These are phyloP conservation scores for Aspergillus piperis DNA, from an alignment of 2,329 filamentous ascomycete species.

Conservation along the genomic window DNA sequence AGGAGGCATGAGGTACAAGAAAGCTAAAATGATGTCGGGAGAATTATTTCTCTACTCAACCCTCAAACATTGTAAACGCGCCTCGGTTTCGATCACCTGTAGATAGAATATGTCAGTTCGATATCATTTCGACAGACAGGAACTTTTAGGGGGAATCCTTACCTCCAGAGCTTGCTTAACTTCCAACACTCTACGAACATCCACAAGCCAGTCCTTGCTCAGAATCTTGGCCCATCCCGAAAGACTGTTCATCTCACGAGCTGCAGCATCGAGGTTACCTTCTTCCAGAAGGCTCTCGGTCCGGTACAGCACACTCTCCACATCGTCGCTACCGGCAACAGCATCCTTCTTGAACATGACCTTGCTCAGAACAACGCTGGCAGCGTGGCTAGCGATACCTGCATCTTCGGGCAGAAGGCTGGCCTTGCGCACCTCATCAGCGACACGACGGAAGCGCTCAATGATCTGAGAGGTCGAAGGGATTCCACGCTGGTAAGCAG, in stretches of 20 bases:
- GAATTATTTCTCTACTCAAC: constrained; percentile 61
- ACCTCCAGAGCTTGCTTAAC: constrained; percentile 96
- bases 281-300: constrained; percentile 91
- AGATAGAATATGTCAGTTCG: constrained; percentile 20
- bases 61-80: constrained; percentile 81
- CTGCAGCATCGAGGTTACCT: constrained; percentile 86
- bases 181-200: constrained; percentile 89
- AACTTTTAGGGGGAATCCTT: constrained; percentile 44
- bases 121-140: background rate
- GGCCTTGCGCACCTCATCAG: constrained; percentile 90
- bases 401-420: constrained; percentile 89
- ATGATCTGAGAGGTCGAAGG: constrained; percentile 81
- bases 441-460: constrained; percentile 92
- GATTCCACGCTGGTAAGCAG: constrained; percentile 89
- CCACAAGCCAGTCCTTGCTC: constrained; percentile 88
- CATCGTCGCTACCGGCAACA: constrained; percentile 78
- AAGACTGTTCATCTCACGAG: constrained; percentile 90
- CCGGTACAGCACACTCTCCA: constrained; percentile 87
- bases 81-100: constrained; percentile 86
- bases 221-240: constrained; percentile 94
- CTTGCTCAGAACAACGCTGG: constrained; percentile 86
- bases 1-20: constrained; percentile 34
- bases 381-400: constrained; percentile 90
- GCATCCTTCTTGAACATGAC: constrained; percentile 95
- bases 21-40: constrained; percentile 30